Evolutionary conservation across 352 stramenopile species (phyloP), one percentile per base, ranked within the genome.

Genomic region (Pythium phragmitis): DNA sequence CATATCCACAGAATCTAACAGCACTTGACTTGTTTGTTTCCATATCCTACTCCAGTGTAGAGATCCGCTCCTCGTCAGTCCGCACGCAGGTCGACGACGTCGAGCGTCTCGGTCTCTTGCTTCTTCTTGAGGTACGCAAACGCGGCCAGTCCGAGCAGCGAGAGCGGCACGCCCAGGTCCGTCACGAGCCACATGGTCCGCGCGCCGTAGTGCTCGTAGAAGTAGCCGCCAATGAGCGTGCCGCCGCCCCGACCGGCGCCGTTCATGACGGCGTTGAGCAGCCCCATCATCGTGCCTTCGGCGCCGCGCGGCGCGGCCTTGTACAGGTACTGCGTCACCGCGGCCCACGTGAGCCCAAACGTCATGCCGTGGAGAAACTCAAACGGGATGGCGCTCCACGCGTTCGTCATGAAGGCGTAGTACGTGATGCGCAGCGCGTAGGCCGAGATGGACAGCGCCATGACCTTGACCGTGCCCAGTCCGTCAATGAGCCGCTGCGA

Each of bases 241-340:
- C 81, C 85, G 11, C 74, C 64, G 23, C 77, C 82, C 16, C 82
- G 81, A 0, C 75, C 85, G 11, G 91, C 62, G 2, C 85, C 85
- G 48, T 89, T 91, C 66, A 91, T 82, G 39, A 91, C 75, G 4
- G 79, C 81, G 53, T 89, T 91, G 43, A 94, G 69, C 23, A 94
- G 63, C 0, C 85, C 85, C 76, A 94, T 90, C 57, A 94, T 73
- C 7, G 82, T 91, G 36, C 82, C 81, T 60, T 92, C 68, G 21
- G 69, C 82, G 17, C 85, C 85, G 12, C 68, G 62, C 42, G 83
- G 85, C 33, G 85, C 68, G 1, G 80, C 72, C 37, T 74, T 67
- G 68, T 91, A 94, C 3, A 92, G 68, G 64, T 94, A 94, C 66
- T 91, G 78, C 17, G 85, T 92, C 50, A 72, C 82, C 6, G 83